These are phyloP conservation scores for Aspergillus olivimuriae DNA, from an alignment of 495 filamentous ascomycete genomes.

Conservation along the genomic window DNA sequence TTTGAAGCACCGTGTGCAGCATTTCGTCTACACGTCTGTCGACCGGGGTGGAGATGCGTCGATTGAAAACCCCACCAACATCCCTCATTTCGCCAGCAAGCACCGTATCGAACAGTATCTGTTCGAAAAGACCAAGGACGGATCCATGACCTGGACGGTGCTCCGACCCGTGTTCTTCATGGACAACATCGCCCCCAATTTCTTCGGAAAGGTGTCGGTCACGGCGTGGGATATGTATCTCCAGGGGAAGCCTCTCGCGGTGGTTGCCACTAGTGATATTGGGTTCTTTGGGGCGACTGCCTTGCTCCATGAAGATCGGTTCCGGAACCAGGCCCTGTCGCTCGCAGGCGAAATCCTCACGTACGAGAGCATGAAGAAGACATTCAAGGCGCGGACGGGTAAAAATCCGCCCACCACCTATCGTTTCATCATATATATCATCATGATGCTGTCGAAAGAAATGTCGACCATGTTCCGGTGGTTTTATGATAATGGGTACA, in stretches of 20 bases:
- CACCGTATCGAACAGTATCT: constrained; percentile 59
- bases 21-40: constrained; percentile 61
- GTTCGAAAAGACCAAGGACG: constrained; percentile 23
- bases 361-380: constrained; percentile 36
- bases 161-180: constrained; percentile 59
- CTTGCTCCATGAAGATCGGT: constrained; percentile 41
- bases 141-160: constrained; percentile 51
- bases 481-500: constrained; percentile 55
- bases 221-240: constrained; percentile 41
- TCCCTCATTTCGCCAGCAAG: constrained; percentile 59
- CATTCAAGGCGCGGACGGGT: constrained; percentile 44
- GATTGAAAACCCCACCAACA: constrained; percentile 47
- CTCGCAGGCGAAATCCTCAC: constrained; percentile 56
- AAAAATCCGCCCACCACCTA: constrained; percentile 45
- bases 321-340: constrained; percentile 38
- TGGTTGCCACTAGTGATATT: constrained; percentile 53
- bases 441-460: constrained; percentile 44
- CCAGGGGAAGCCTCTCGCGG: constrained; percentile 48
- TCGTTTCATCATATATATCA: constrained; percentile 24
- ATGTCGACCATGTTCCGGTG: constrained; percentile 55
- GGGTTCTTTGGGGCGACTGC: constrained; percentile 56
- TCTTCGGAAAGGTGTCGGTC: constrained; percentile 52
- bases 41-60: constrained; percentile 57
- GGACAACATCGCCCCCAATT: constrained; percentile 54
- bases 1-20: constrained; percentile 46